Base-by-base conservation (phyloP, 768 basidiomycete species). In the Tephrocybe sp. region DNA sequence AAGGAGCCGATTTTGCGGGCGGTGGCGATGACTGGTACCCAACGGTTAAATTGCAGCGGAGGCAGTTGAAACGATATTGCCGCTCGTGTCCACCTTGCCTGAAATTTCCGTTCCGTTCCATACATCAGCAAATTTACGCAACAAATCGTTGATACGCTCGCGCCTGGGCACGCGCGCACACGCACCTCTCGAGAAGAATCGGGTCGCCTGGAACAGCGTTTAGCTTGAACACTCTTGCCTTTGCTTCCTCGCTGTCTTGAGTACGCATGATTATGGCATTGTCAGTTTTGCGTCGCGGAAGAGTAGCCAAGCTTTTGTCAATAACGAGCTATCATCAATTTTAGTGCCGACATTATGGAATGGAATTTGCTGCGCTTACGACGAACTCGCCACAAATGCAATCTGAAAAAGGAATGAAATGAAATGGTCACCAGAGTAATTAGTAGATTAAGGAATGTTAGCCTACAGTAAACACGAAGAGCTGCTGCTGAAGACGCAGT, bases 361-460 rank as follows among this genome's bases (percentile, higher is more conserved):
- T 42, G 22, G 17, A 14, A 35, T 17, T 22, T 32, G 26, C 7
- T 7, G 26, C 17, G 76, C 85, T 60, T 67, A 88, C 89, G 62
- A 91, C 83, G 60, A 90, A 91, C 67, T 92, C 89, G 65, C 90
- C 89, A 66, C 90, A 92, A 52, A 92, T 84, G 62, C 89, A 92
- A 66, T 92, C 89, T 91, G 63, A 54, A 43, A 52, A 52, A 31
- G 45, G 51, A 31, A 49, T 47, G 40, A 47, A 39, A 39, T 14
- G 13, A 48, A 52, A 51, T 52, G 44, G 56, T 45, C 43, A 32
- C 19, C 26, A 34, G 11, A 55, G 30, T 9, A 52, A n/a, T n/a
- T 48, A 53, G 48, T 54, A 55, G 58, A 48, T 42, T 52, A n/a
- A n/a, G 62, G 40, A 20, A 34, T 23, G 56, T 56, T 49, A 45